Evolutionary conservation across 2,329 filamentous ascomycete species (phyloP), one percentile per base, ranked within the genome.

Genomic region (Akanthomyces muscarius): DNA sequence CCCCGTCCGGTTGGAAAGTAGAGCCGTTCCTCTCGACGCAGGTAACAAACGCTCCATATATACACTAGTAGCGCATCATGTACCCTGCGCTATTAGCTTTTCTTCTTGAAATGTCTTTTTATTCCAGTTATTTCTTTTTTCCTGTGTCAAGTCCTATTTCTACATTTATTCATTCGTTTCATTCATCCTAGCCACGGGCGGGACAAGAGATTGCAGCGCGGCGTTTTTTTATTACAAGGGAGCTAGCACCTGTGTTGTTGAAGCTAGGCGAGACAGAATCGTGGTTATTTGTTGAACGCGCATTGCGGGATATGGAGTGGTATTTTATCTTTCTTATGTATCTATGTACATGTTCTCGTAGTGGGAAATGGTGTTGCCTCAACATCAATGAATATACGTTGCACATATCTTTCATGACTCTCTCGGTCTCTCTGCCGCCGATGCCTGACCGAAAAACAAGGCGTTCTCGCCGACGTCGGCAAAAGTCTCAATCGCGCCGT

Each of bases 1-100:
- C 81, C 81, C 25, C 78, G 77, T 55, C 78, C 78, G 42, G 58
- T 68, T 4, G 62, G 67, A 21, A 63, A 65, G 21, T 59, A 59
- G 50, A 25, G 18, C 28, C 33, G 58, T 65, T 36, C 64, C 68
- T 51, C 47, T 30, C 44, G 61, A 65, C 23, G 56, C 33, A 25
- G 64, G 54, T 41, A 66, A 68, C 42, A 65, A 65, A 28, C 30
- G 53, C 33, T 13, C 16, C 23, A 47, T 36, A 54, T 25, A 47
- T 36, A 42, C 59, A 16, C 25, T 36, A 11, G 23, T 36, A 25
- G 44, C 55, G 44, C 44, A 47, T 52, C 28, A 23, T 28, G 28
- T 53, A 25, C 38, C 14, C 36, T 60, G 33, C 30, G 56, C 38
- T 44, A 16, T 48, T 16, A 8, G 25, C 23, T 62, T 48, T 62